Evolutionary conservation across 192 early-diverging fungal genomes (phyloP).

Genomic region (Thamnidium elegans): DNA sequence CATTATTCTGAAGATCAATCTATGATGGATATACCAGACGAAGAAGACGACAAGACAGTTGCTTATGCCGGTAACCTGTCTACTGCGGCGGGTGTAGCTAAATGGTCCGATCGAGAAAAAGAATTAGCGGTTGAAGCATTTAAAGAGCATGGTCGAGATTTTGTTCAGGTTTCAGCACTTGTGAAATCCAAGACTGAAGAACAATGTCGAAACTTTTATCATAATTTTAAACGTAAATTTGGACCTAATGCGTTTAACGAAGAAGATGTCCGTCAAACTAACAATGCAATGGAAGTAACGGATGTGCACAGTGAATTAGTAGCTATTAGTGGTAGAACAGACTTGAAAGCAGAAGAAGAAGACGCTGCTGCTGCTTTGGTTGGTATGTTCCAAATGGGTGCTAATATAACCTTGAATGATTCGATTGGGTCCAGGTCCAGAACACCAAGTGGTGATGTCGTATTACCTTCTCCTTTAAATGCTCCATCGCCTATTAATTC

Average conservation of each 20-base stretch:
- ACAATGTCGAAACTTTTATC: constrained; percentile 78
- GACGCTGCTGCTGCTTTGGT: constrained; percentile 41
- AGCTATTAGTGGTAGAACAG: constrained; percentile 9
- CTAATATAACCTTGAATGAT: neutral
- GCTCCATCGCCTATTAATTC: neutral
- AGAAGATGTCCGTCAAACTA: constrained; percentile 20
- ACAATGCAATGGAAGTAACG: neutral
- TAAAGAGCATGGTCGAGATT: constrained; percentile 65
- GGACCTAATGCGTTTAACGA: constrained; percentile 53
- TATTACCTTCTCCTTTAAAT: no score
- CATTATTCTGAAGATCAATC: neutral
- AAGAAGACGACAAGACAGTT: constrained; percentile 22
- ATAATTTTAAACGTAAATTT: constrained; percentile 70
- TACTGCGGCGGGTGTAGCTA: constrained; percentile 16
- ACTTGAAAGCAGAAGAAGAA: constrained; percentile 37
- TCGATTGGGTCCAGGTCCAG: neutral
- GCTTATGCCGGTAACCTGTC: neutral
- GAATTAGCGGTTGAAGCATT: constrained; percentile 59
- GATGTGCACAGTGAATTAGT: neutral
- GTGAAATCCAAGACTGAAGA: constrained; percentile 76
- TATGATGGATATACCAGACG: constrained; percentile 9
- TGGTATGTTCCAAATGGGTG: constrained; percentile 39
- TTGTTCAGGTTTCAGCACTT: constrained; percentile 62
- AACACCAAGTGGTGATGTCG: constrained; percentile 10
- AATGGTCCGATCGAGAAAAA: constrained; percentile 63